phyloP scores from a whole-genome alignment of 2,329 filamentous ascomycete species.

The Hortaea werneckii region DNA sequence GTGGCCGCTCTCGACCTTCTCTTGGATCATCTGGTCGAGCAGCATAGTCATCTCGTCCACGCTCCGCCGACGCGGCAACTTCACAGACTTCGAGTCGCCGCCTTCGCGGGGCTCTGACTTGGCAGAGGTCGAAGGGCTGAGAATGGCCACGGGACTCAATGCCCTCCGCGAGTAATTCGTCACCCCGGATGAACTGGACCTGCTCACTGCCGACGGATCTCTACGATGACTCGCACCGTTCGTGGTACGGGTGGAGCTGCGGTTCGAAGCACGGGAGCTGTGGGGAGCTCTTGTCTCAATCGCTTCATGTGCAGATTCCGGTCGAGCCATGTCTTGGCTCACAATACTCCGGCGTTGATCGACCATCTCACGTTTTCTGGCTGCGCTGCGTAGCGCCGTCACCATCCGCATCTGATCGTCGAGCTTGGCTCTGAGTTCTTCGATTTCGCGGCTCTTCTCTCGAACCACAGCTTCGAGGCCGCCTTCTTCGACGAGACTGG shows the following conservation, averaged over 20 bases:
- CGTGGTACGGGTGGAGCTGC: slow-evolving; percentile 1
- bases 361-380: slow-evolving; percentile 67
- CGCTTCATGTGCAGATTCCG: slow-evolving; percentile 13
- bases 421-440: slow-evolving; percentile 74
- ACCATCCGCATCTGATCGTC: slow-evolving; percentile 97
- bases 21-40: slow-evolving; percentile 92
- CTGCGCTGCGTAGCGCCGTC: slow-evolving; percentile 70
- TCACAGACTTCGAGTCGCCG: neutral
- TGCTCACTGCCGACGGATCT: slow-evolving; percentile 14
- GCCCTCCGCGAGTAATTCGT: slow-evolving; percentile 20
- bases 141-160: slow-evolving; percentile 21
- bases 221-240: slow-evolving; percentile 13
- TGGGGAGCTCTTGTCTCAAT: neutral
- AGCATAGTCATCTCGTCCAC: slow-evolving; percentile 90
- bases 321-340: slow-evolving; percentile 3
- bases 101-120: neutral
- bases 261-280: slow-evolving; percentile 14
- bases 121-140: slow-evolving; percentile 8
- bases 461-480: slow-evolving; percentile 62
- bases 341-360: slow-evolving; percentile 14
- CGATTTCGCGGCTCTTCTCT: slow-evolving; percentile 89
- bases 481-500: slow-evolving; percentile 40
- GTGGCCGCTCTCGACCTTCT: slow-evolving; percentile 68
- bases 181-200: slow-evolving; percentile 14
- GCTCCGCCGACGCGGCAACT: slow-evolving; percentile 40